Evolutionary conservation across 1,284 basidiomycete species (phyloP), one percentile per base, ranked within the genome.

Genomic region (Ustilago xerochloae): DNA sequence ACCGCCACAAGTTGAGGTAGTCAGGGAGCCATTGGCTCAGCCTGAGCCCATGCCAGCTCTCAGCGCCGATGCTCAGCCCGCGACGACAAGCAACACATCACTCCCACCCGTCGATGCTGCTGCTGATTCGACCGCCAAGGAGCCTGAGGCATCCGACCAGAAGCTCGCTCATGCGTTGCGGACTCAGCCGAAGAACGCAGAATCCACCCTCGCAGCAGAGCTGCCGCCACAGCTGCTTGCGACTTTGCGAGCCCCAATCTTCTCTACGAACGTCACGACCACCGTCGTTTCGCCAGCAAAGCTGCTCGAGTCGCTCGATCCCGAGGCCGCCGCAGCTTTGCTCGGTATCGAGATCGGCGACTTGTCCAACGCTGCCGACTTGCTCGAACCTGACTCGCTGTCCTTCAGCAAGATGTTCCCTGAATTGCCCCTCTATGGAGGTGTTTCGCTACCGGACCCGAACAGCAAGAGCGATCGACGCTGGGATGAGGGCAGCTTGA

Each of bases 381-480:
- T 77, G 60, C 56, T 84, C 54, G 63, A 77, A 29, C 55, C 74
- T 22, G 64, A 61, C 13, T 50, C 75, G 29, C 71, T 81, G 3
- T 63, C 76, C 2, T 63, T 83, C 63, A 75, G 69, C 45, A 71
- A 67, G 20, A 78, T 61, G 12, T 88, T 89, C 76, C 88, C 88
- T 3, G 88, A 89, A 52, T 84, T 89, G 6, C 84, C 83, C 4
- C 56, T 86, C 6, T 89, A 87, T 71, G 84, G 83, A 45, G 71
- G 66, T 4, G 51, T 69, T 13, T 59, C 63, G 24, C 41, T 69
- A 2, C 71, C 71, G 0, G 71, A 74, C 16, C 43, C 71, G 4
- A 66, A 41, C 49, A 81, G 81, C 63, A 86, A 86, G 55, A 60
- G 81, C 16, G 85, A 87, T 54, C 84, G 86, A 43, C 85, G 89